phyloP scores from a whole-genome alignment of 257 asterid genomes.

The Nicotiana paniculata region DNA sequence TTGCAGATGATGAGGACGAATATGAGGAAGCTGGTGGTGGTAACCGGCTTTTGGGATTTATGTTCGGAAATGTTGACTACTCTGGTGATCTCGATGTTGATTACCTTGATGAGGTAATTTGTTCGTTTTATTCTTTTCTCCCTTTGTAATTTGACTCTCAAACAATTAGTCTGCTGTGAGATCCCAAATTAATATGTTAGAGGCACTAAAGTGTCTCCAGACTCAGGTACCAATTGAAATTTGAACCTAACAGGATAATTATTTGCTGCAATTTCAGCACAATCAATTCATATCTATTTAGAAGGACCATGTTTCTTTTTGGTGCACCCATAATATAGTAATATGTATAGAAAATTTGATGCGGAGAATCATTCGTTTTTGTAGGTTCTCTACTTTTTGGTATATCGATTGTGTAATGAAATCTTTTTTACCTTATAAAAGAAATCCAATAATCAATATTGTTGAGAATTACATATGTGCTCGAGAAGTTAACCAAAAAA shows the following conservation, averaged over 20 bases:
- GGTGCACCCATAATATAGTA: too few relatives aligned
- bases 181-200: background rate
- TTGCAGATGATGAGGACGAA: conserved; percentile 93
- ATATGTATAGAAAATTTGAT: too few relatives aligned
- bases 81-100: conserved; percentile 98
- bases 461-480: too few relatives aligned
- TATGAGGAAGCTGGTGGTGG: conserved; percentile 80
- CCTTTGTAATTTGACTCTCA: background rate
- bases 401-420: too few relatives aligned
- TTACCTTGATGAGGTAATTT: conserved; percentile 91
- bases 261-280: background rate
- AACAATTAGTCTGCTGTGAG: background rate
- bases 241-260: background rate
- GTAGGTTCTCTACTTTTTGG: too few relatives aligned
- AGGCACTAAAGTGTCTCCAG: background rate
- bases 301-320: background rate
- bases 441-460: too few relatives aligned
- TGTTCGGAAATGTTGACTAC: conserved; percentile 94
- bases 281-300: background rate
- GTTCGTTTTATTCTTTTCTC: background rate
- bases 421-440: too few relatives aligned
- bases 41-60: conserved; percentile 82
- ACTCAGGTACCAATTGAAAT: background rate
- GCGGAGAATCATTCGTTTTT: too few relatives aligned
- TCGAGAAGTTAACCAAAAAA: too few relatives aligned